Percentiles rank a stretch among this genome's conserved stretches.
phyloP scores from a whole-genome alignment of 1,284 basidiomycete species.

The Testicularia cyperi region DNA sequence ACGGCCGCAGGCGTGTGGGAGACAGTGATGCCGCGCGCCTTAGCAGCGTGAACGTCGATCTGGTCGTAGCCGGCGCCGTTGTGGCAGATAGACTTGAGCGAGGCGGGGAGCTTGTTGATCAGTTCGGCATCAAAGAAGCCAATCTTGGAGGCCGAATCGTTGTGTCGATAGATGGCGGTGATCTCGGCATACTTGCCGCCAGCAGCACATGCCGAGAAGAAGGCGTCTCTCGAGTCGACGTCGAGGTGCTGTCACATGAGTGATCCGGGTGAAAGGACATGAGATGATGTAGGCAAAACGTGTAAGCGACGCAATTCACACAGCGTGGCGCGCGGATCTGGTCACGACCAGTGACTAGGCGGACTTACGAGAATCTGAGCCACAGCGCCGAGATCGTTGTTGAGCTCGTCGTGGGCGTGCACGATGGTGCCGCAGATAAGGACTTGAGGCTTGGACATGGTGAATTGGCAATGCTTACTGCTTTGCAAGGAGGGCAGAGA shows the following conservation, averaged over 20 bases:
- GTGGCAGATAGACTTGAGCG: constrained; percentile 52
- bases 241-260: constrained; percentile 37
- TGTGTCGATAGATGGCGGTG: constrained; percentile 78
- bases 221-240: constrained; percentile 25
- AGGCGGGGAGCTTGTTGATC: constrained; percentile 32
- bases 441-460: constrained; percentile 44
- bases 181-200: constrained; percentile 67
- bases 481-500: too few species aligned
- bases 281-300: too few species aligned
- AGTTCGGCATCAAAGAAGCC: constrained; percentile 51
- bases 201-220: constrained; percentile 28
- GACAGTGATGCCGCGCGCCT: constrained; percentile 39
- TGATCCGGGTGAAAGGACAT: too few species aligned
- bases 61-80: constrained; percentile 57
- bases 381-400: constrained; percentile 32
- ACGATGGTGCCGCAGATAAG: constrained; percentile 46
- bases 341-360: constrained; percentile 63
- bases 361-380: constrained; percentile 52
- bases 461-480: too few species aligned
- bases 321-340: too few species aligned
- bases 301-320: too few species aligned
- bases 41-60: constrained; percentile 50
- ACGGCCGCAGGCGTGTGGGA: constrained; percentile 54
- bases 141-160: constrained; percentile 60
- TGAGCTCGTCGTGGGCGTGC: constrained; percentile 43